Conservation (phyloP, 352 stramenopile genomes). For the Phytophthora sp. region DNA sequence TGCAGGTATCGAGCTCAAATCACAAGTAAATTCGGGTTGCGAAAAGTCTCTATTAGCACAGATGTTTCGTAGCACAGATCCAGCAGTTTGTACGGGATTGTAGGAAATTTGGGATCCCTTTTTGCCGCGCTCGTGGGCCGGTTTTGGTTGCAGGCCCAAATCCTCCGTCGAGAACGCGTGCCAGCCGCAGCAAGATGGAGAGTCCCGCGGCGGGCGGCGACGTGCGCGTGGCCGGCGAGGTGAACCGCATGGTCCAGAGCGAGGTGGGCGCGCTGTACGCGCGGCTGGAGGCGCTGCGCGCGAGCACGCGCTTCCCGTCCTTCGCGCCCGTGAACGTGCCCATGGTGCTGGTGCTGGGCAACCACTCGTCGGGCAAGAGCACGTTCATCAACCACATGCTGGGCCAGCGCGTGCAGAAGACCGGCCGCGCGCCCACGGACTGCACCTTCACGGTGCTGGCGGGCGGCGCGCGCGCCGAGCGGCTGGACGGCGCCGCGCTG, state of each 20-base stretch:
- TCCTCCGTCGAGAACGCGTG: no score
- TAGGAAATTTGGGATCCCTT: no score
- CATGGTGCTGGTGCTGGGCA: conserved; percentile 87
- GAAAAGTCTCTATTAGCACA: no score
- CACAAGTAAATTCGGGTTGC: no score
- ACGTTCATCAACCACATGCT: conserved; percentile 92
- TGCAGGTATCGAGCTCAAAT: no score
- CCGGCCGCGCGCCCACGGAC: conserved; percentile 77
- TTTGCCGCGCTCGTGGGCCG: no score
- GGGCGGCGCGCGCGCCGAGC: conserved; percentile 70
- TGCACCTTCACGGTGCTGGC: conserved; percentile 86
- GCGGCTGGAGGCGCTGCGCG: conserved; percentile 71
- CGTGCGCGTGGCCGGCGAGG: conserved; percentile 64
- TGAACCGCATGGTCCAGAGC: conserved; percentile 88
- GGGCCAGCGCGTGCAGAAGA: conserved; percentile 84
- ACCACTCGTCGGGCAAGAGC: conserved; percentile 87
- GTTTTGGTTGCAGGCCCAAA: no score
- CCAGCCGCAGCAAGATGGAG: no score
- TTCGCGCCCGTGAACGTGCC: conserved; percentile 80
- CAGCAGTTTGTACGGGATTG: no score
- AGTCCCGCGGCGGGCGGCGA: conserved; percentile 20
- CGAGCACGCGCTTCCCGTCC: conserved; percentile 77
- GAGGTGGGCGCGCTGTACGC: conserved; percentile 73
- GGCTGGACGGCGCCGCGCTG: conserved; percentile 79
- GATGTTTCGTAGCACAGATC: no score